Percentiles rank a stretch among this genome's conserved stretches.
Conservation (phyloP, 768 basidiomycete genomes). For the Ramaria rubella region DNA sequence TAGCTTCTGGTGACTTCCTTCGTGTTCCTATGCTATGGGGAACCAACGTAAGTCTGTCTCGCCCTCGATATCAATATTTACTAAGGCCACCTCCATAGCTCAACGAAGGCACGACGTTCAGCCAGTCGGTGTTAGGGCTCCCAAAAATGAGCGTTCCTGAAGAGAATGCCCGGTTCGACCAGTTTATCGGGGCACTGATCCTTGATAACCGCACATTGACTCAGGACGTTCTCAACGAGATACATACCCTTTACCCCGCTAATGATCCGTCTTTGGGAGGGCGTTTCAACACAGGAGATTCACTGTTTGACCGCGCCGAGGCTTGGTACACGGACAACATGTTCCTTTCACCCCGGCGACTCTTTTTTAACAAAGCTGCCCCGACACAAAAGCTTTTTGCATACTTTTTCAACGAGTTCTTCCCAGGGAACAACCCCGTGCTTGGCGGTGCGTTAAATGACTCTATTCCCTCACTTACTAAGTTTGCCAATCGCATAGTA, state of each 20-base stretch:
- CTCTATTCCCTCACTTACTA: neutral
- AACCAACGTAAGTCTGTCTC: conserved; percentile 48
- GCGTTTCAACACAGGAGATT: conserved; percentile 53
- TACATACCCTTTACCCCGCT: conserved; percentile 39
- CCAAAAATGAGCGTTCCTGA: conserved; percentile 20
- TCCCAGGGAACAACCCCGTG: conserved; percentile 44
- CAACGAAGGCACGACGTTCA: conserved; percentile 49
- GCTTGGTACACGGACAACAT: conserved; percentile 56
- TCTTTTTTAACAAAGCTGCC: conserved; percentile 45
- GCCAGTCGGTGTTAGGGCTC: conserved; percentile 30
- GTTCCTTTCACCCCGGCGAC: conserved; percentile 45
- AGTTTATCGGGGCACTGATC: conserved; percentile 42
- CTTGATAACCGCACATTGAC: conserved; percentile 48
- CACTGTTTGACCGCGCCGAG: conserved; percentile 48
- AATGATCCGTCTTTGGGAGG: conserved; percentile 43
- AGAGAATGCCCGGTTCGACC: conserved; percentile 39
- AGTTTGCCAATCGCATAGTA: conserved; percentile 27
- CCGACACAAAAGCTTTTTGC: conserved; percentile 41
- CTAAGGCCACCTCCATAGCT: conserved; percentile 26
- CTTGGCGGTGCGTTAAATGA: conserved; percentile 39
- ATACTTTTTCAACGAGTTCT: conserved; percentile 51
- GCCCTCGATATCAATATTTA: neutral
- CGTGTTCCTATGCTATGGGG: conserved; percentile 51
- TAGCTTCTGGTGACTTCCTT: conserved; percentile 42
- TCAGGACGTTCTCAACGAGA: conserved; percentile 31